Evolutionary conservation across 768 basidiomycete species (phyloP), one percentile per base, ranked within the genome.

Genomic region (Boletellus emodensis): DNA sequence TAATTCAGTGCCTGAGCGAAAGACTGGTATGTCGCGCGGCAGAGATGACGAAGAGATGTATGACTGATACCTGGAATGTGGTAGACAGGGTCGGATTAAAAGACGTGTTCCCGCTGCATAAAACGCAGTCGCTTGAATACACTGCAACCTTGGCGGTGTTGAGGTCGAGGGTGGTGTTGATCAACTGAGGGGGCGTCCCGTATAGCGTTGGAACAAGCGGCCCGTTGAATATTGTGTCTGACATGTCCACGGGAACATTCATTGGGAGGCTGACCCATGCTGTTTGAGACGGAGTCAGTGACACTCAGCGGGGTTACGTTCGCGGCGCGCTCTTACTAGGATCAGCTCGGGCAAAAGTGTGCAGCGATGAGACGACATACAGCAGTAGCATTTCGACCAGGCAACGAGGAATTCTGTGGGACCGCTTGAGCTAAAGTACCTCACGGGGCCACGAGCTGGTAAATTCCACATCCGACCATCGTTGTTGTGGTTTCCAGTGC

Each of bases 111-210:
- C 61, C 60, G 26, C 53, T 40, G 30, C 61, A 62, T 18, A 64
- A 42, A 43, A 61, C 48, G 14, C 61, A 64, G 22, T 38, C 40
- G 13, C 52, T 57, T 11, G 61, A 60, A 46, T 60, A 61, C 13
- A 63, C 20, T 20, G 20, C 61, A 20, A 57, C 14, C 40, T 61
- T 61, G 32, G 34, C 55, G 4, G 49, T 57, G 24, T 36, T 61
- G 35, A 60, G 38, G 24, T 60, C 59, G 30, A 60, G 49, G 12
- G 57, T 58, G 14, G 52, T 46, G 26, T 54, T 48, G 37, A 62
- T 49, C 24, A 49, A 9, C 35, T 61, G 49, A 39, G 53, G 53
- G 34, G 57, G 57, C 6, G 55, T 58, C 30, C 57, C 55, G 40
- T 51, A 58, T 14, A 57, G 10, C 11, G 51, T 58, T 26, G 57